Percentiles rank a stretch among this genome's conserved stretches.
Evolutionary conservation across 2,329 filamentous ascomycete genomes (phyloP).

Genomic region (Penicillium expansum): DNA sequence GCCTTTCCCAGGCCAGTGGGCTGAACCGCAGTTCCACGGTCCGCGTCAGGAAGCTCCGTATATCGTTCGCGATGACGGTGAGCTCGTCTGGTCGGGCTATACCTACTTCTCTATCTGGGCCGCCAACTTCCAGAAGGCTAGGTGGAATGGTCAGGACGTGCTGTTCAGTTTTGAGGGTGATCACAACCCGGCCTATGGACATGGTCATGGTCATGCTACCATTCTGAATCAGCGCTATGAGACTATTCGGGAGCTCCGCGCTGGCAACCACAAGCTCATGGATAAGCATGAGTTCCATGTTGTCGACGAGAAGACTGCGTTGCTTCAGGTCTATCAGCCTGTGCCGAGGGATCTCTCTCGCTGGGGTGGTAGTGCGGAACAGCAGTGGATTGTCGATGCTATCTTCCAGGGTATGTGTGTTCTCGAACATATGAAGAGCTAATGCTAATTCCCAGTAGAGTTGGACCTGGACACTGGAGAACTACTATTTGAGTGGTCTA

Average conservation of each 20-base stretch:
- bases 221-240: conserved; percentile 56
- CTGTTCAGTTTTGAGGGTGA: no score
- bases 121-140: no score
- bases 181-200: no score
- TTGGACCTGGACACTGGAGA: conserved; percentile 53
- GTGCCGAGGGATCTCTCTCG: conserved; percentile 46
- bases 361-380: conserved; percentile 49
- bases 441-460: conserved; percentile 20
- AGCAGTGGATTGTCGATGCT: conserved; percentile 57
- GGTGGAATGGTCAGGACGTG: no score
- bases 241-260: conserved; percentile 53
- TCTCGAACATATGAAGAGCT: neutral
- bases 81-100: no score
- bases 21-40: no score
- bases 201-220: conserved; percentile 50
- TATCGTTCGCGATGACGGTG: no score
- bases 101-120: no score
- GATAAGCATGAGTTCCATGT: conserved; percentile 58
- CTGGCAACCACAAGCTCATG: conserved; percentile 47
- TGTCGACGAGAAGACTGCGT: conserved; percentile 51
- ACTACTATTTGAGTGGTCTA: no score
- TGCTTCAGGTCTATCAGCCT: conserved; percentile 56
- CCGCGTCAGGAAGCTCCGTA: no score
- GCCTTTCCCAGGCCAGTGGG: no score
- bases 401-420: conserved; percentile 52